These are phyloP conservation scores for Solioccasus polychromus DNA, from an alignment of 768 basidiomycete species.

Conservation along the genomic window DNA sequence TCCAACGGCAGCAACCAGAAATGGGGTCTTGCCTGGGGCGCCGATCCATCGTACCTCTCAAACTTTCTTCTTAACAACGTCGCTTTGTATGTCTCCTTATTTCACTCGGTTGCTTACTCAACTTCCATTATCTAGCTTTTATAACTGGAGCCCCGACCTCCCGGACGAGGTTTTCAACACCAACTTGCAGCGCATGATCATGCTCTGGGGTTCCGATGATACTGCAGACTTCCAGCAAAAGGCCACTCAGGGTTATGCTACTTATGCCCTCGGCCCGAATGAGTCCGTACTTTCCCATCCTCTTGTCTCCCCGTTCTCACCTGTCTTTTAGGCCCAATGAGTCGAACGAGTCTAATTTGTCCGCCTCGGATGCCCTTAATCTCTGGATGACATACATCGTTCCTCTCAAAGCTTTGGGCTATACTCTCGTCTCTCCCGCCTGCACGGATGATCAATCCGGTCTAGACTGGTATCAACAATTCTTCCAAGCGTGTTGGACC, in stretches of 20 bases:
- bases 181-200: conserved; percentile 34
- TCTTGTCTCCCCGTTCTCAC: conserved; percentile 5
- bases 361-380: conserved; percentile 41
- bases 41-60: conserved; percentile 43
- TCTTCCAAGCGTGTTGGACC: conserved; percentile 47
- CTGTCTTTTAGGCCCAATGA: conserved; percentile 59
- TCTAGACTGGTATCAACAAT: conserved; percentile 59
- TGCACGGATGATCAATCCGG: conserved; percentile 60
- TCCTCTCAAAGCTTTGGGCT: conserved; percentile 55
- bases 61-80: conserved; percentile 46
- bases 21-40: conserved; percentile 64
- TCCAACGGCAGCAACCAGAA: conserved; percentile 35
- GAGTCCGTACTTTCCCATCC: conserved; percentile 49
- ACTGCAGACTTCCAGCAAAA: conserved; percentile 39
- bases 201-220: conserved; percentile 66
- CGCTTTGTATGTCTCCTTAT: conserved; percentile 35
- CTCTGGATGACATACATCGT: conserved; percentile 64
- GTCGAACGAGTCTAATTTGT: conserved; percentile 57
- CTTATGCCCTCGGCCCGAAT: conserved; percentile 58
- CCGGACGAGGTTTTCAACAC: no score
- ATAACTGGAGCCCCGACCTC: conserved; percentile 61
- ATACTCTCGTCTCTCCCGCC: conserved; percentile 62
- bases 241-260: conserved; percentile 51
- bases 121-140: conserved; percentile 37
- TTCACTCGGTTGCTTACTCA: neutral